These are phyloP conservation scores for Citrus reticulata DNA, from an alignment of 345 rosid genomes.

Conservation along the genomic window DNA sequence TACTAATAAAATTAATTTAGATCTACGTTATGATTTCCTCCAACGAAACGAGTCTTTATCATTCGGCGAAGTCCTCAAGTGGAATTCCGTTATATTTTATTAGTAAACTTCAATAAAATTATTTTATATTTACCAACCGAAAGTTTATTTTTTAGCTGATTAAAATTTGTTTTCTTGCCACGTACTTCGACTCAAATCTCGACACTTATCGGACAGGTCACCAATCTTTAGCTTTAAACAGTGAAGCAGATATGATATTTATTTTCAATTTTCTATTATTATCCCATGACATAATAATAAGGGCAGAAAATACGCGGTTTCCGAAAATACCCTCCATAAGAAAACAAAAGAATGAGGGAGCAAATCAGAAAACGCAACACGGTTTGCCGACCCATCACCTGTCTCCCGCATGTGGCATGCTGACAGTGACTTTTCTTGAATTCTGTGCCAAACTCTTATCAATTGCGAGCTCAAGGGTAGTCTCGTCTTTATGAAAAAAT, in stretches of 20 bases:
- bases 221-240: neutral
- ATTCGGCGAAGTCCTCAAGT: too few species aligned
- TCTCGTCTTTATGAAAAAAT: neutral
- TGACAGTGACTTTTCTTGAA: neutral
- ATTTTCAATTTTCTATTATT: neutral
- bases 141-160: neutral
- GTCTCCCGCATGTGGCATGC: conserved; percentile 7
- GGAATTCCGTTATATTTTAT: too few species aligned
- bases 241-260: neutral
- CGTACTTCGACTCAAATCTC: neutral
- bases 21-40: too few species aligned
- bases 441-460: conserved; percentile 2
- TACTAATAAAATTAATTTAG: too few species aligned
- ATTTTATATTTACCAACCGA: neutral
- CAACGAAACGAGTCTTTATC: too few species aligned
- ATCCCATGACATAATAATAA: neutral
- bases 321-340: conserved; percentile 8
- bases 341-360: neutral
- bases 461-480: neutral
- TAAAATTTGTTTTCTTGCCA: neutral
- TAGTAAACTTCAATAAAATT: too few species aligned
- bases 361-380: conserved; percentile 2
- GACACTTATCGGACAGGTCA: neutral
- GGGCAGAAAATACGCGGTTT: neutral
- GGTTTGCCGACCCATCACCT: conserved; percentile 15